Evolutionary conservation across 2,329 filamentous ascomycete species (phyloP).

Genomic region (Cordyceps pruinosa): DNA sequence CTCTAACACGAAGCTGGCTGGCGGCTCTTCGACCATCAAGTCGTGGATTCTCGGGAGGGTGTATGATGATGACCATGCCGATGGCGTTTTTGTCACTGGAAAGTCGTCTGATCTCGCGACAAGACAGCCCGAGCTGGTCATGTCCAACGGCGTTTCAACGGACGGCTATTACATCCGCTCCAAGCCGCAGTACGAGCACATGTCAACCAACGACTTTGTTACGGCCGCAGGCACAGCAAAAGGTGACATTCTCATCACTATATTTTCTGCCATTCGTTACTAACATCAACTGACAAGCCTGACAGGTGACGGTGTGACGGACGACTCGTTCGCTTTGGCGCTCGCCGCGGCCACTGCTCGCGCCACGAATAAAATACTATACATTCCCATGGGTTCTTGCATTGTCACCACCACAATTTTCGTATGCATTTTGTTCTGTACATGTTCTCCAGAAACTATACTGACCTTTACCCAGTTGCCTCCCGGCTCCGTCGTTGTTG

Average conservation of each 20-base stretch:
- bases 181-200: conserved; percentile 46
- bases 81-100: conserved; percentile 9
- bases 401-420: neutral
- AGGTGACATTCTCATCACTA: too few relatives aligned
- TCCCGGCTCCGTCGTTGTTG: conserved; percentile 34
- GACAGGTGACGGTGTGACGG: conserved; percentile 26
- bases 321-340: conserved; percentile 30
- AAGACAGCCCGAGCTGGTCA: conserved; percentile 12
- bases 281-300: neutral
- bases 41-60: conserved; percentile 16
- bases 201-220: conserved; percentile 12
- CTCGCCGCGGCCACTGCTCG: conserved; percentile 5
- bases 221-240: conserved; percentile 35
- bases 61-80: conserved; percentile 11
- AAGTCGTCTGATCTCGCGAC: conserved; percentile 29
- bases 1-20: neutral
- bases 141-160: neutral
- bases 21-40: conserved; percentile 8
- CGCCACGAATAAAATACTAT: neutral
- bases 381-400: conserved; percentile 1
- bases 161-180: conserved; percentile 38
- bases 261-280: too few relatives aligned
- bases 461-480: conserved; percentile 32
- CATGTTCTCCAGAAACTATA: conserved; percentile 29
- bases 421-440: conserved; percentile 11